phyloP scores from a whole-genome alignment of 1,139 yeast species.

The Nakaseomyces kungkrabaensis region DNA sequence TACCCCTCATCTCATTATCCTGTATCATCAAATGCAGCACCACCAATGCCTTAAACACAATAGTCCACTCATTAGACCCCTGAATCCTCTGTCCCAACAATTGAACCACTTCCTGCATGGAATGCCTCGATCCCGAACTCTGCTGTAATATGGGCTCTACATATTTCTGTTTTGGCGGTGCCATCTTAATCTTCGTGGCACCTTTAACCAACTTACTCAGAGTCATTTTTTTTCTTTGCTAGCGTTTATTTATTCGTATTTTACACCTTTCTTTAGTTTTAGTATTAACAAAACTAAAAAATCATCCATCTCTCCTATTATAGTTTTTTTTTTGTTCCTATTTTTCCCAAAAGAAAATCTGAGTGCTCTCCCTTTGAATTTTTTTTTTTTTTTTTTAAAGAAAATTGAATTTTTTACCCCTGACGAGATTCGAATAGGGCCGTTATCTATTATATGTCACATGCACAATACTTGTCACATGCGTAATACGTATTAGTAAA shows the following conservation, averaged over 20 bases:
- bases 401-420: too few species aligned
- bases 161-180: slow-evolving; percentile 96
- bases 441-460: too few species aligned
- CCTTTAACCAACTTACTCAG: slow-evolving; percentile 47
- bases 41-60: slow-evolving; percentile 74
- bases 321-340: too few species aligned
- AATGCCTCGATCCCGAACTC: slow-evolving; percentile 48
- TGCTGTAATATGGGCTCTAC: slow-evolving; percentile 86
- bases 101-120: slow-evolving; percentile 56
- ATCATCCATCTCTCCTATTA: not conserved
- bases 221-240: not conserved
- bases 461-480: too few species aligned
- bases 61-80: slow-evolving; percentile 74
- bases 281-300: too few species aligned
- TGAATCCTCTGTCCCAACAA: slow-evolving; percentile 51
- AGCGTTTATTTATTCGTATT: not conserved
- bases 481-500: too few species aligned
- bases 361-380: not conserved
- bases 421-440: too few species aligned
- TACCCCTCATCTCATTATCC: slow-evolving; percentile 33
- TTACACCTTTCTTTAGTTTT: not conserved
- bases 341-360: not conserved
- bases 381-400: too few species aligned
- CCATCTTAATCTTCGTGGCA: slow-evolving; percentile 68
- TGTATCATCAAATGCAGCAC: slow-evolving; percentile 85